Percentiles rank a stretch among this genome's conserved stretches.
Evolutionary conservation across 768 basidiomycete species (phyloP).

Genomic region (Vishniacozyma victoriae): DNA sequence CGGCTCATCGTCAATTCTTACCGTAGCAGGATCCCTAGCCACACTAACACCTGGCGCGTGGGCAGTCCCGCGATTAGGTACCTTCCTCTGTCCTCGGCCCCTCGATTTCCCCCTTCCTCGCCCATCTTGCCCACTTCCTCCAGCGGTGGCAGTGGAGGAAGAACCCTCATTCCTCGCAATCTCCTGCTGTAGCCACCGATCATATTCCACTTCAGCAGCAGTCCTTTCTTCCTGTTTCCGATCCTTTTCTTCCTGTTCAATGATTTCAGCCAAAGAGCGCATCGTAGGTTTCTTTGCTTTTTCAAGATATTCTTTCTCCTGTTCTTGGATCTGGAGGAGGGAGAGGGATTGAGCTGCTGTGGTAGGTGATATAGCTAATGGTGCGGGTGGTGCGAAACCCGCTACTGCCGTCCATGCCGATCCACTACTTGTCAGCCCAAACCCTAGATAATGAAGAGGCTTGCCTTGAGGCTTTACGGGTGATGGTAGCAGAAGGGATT

Average conservation of each 20-base stretch:
- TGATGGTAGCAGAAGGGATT: conserved; percentile 19
- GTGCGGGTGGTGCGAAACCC: conserved; percentile 23
- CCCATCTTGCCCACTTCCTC: conserved; percentile 5
- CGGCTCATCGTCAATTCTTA: no score
- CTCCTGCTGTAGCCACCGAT: conserved; percentile 84
- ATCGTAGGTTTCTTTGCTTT: conserved; percentile 52
- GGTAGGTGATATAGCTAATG: conserved; percentile 26
- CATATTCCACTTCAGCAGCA: conserved; percentile 65
- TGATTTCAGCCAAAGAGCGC: conserved; percentile 62
- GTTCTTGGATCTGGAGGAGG: conserved; percentile 75
- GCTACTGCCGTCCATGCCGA: conserved; percentile 56
- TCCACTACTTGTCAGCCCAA: conserved; percentile 9
- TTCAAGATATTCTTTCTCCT: conserved; percentile 58
- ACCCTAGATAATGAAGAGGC: neutral
- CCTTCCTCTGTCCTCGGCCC: conserved; percentile 5
- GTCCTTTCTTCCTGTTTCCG: conserved; percentile 44
- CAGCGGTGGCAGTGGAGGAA: neutral
- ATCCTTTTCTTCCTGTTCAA: conserved; percentile 68
- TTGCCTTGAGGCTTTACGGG: conserved; percentile 13
- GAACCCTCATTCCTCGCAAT: conserved; percentile 33
- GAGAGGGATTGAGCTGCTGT: conserved; percentile 52
- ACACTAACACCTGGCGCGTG: no score
- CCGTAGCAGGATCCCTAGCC: no score
- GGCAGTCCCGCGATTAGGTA: no score
- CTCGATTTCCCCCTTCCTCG: neutral